Percentiles rank a stretch among this genome's conserved stretches.
phyloP scores from a whole-genome alignment of 495 filamentous ascomycete genomes.

The Achaetomiella virescens region DNA sequence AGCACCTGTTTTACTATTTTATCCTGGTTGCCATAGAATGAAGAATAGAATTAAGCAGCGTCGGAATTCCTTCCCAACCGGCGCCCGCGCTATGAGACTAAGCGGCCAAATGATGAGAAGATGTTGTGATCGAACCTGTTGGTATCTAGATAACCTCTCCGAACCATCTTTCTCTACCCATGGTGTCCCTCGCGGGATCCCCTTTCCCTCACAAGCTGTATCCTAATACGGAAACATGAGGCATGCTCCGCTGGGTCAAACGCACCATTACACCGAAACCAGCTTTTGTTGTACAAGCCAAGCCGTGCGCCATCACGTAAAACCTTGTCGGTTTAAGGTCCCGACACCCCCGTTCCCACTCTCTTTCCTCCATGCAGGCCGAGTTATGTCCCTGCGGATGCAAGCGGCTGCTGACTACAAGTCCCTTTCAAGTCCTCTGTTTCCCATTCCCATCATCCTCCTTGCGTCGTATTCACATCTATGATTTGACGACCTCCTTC shows the following conservation, averaged over 20 bases:
- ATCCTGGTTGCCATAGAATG: too few species aligned
- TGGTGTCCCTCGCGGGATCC: not conserved
- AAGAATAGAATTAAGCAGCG: too few species aligned
- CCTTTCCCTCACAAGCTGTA: not conserved
- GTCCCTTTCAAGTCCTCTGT: not conserved
- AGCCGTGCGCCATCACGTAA: not conserved
- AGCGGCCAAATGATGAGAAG: not conserved
- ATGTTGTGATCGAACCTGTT: not conserved
- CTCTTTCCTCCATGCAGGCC: not conserved
- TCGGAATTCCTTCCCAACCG: too few species aligned
- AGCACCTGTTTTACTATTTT: too few species aligned
- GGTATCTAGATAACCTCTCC: not conserved
- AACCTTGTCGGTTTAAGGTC: not conserved
- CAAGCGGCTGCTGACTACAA: not conserved
- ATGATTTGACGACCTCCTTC: conserved; percentile 21
- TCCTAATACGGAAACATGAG: not conserved
- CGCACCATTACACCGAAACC: not conserved
- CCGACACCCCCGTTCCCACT: not conserved
- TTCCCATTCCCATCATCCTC: not conserved
- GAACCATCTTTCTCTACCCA: not conserved
- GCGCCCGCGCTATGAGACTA: too few species aligned
- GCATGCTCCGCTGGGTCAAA: not conserved
- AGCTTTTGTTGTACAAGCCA: not conserved
- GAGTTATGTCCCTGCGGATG: not conserved
- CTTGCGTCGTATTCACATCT: not conserved